Percentiles rank a stretch among this genome's conserved stretches.
These are phyloP conservation scores for Stentor coeruleus DNA, from an alignment of 73 alveolate species.

Conservation along the genomic window DNA sequence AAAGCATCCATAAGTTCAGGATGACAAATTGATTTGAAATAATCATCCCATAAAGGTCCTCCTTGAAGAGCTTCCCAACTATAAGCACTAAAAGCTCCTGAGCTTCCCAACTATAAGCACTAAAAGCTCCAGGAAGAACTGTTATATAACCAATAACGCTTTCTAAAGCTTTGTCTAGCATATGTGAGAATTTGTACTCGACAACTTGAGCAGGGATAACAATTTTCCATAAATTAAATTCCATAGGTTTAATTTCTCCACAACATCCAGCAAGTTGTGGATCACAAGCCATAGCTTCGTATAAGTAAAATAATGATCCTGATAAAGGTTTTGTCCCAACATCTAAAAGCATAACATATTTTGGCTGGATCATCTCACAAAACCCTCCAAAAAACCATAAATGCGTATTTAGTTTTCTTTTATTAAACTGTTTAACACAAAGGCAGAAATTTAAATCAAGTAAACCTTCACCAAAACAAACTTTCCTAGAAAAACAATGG, in stretches of 20 bases:
- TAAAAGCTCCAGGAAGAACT: slow-evolving; percentile 40
- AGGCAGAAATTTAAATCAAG: not conserved
- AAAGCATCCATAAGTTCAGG: slow-evolving; percentile 28
- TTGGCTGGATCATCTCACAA: slow-evolving; percentile 23
- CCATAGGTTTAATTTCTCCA: slow-evolving; percentile 26
- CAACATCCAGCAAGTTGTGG: slow-evolving; percentile 18
- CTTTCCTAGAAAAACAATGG: not conserved
- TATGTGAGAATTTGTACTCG: slow-evolving; percentile 26
- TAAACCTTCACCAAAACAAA: not conserved
- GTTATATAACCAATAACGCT: slow-evolving; percentile 26
- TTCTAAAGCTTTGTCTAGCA: slow-evolving; percentile 31
- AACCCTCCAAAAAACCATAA: slow-evolving; percentile 31
- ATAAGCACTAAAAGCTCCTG: slow-evolving; percentile 28
- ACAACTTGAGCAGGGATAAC: not conserved
- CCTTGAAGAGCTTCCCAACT: slow-evolving; percentile 26
- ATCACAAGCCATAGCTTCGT: not conserved
- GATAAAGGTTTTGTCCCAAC: slow-evolving; percentile 20
- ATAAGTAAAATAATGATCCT: not conserved
- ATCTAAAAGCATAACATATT: not conserved
- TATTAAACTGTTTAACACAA: not conserved
- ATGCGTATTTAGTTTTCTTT: slow-evolving; percentile 22
- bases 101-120: slow-evolving; percentile 42
- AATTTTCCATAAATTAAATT: not conserved
- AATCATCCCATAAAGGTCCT: slow-evolving; percentile 30
- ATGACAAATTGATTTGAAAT: slow-evolving; percentile 17